Conservation (phyloP, 805 yeast species). For the Metschnikowia reukaufii region DNA sequence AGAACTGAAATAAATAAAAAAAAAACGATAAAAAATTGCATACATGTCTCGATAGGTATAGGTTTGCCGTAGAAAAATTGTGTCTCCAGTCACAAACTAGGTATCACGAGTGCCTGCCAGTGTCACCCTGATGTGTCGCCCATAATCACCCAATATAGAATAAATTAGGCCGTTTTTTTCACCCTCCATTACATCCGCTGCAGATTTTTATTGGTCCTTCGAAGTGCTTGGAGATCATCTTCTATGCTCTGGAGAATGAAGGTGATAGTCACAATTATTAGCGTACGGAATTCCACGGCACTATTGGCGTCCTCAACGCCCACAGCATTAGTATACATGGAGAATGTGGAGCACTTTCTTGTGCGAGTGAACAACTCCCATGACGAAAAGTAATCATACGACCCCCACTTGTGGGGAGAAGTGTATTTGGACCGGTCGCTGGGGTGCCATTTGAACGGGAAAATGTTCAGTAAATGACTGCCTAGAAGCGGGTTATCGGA, state of each 20-base stretch:
- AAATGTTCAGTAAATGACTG: neutral
- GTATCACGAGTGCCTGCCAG: no score
- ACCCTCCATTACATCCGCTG: no score
- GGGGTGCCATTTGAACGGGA: slow-evolving; percentile 3
- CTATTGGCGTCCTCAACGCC: slow-evolving; percentile 10
- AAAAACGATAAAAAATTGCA: neutral
- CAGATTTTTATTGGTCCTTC: neutral
- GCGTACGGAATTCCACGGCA: slow-evolving; percentile 9
- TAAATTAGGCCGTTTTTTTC: no score
- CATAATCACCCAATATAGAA: no score
- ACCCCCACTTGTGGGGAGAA: slow-evolving; percentile 11
- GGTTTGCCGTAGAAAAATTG: no score
- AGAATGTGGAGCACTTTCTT: slow-evolving; percentile 7
- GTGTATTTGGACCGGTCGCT: slow-evolving; percentile 7
- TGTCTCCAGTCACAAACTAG: no score
- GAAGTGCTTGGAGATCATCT: slow-evolving; percentile 4
- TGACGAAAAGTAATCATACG: slow-evolving; percentile 8
- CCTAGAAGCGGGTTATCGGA: slow-evolving; percentile 14
- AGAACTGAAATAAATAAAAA: neutral
- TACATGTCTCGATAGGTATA: no score
- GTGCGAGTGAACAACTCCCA: slow-evolving; percentile 16
- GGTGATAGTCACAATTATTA: slow-evolving; percentile 7
- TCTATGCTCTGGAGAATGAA: slow-evolving; percentile 13
- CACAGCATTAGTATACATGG: slow-evolving; percentile 8
- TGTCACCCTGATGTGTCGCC: no score